phyloP scores from a whole-genome alignment of 2,329 filamentous ascomycete genomes.

The Zopfia rhizophila region DNA sequence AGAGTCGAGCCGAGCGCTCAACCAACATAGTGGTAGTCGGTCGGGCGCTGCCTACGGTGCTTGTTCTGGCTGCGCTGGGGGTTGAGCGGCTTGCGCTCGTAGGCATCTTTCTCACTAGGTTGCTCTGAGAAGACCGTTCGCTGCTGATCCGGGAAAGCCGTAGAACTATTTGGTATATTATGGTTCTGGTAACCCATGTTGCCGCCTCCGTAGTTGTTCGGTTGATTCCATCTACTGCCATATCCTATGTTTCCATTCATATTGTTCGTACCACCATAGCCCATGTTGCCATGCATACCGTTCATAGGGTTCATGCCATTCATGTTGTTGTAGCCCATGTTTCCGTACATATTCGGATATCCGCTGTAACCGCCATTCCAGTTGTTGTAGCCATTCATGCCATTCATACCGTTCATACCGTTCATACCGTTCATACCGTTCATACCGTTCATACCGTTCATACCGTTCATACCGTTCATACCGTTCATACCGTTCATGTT shows the following conservation, averaged over 20 bases:
- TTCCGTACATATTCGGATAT: slow-evolving; percentile 9
- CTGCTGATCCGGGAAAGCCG: slow-evolving; percentile 68
- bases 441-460: slow-evolving; percentile 44
- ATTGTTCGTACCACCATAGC: slow-evolving; percentile 43
- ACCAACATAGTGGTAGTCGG: slow-evolving; percentile 86
- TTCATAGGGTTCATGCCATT: slow-evolving; percentile 47
- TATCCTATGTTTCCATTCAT: slow-evolving; percentile 23
- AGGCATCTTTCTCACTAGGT: slow-evolving; percentile 81
- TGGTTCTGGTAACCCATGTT: slow-evolving; percentile 19
- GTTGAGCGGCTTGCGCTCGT: slow-evolving; percentile 96
- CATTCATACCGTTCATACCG: slow-evolving; percentile 46
- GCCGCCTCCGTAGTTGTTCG: slow-evolving; percentile 32
- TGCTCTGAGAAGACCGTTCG: slow-evolving; percentile 63
- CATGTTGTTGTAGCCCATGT: slow-evolving; percentile 52
- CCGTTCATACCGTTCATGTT: slow-evolving; percentile 50
- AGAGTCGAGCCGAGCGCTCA: no score
- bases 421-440: slow-evolving; percentile 54
- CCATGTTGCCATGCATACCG: slow-evolving; percentile 37
- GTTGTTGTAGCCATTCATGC: slow-evolving; percentile 42
- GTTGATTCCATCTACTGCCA: slow-evolving; percentile 21
- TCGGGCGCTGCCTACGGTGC: slow-evolving; percentile 81
- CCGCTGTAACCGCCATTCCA: slow-evolving; percentile 13
- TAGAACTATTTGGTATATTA: slow-evolving; percentile 38
- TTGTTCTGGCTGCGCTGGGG: slow-evolving; percentile 88
- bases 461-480: slow-evolving; percentile 52